phyloP scores from a whole-genome alignment of 176 grass and related monocot genomes.

The Tillandsia fasciculata region DNA sequence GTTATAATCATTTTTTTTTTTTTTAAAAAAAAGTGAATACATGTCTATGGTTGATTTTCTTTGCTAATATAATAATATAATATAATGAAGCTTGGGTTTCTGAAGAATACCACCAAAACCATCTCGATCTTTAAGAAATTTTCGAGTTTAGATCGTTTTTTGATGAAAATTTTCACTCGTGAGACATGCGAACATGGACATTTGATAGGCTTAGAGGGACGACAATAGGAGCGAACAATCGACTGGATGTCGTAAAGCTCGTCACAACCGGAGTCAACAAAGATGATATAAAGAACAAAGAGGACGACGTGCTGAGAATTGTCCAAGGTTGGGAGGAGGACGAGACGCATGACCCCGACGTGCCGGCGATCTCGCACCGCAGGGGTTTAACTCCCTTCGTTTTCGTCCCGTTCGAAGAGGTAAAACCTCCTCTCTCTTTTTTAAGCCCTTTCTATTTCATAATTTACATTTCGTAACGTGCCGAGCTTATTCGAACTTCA shows the following conservation, averaged over 20 bases:
- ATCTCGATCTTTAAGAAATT: no score
- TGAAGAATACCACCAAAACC: no score
- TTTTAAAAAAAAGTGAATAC: no score
- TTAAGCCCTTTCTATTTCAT: background rate
- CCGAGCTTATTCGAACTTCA: background rate
- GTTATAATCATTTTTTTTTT: no score
- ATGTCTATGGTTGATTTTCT: no score
- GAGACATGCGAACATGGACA: no score
- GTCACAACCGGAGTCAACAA: slow-evolving; percentile 80
- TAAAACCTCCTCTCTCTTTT: background rate
- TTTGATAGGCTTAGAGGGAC: slow-evolving; percentile 70
- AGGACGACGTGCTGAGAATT: slow-evolving; percentile 57
- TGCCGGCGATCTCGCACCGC: slow-evolving; percentile 75
- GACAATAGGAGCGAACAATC: slow-evolving; percentile 67
- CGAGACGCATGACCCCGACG: slow-evolving; percentile 86
- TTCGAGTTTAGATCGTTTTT: background rate
- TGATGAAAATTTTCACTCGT: background rate
- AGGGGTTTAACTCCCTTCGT: slow-evolving; percentile 82
- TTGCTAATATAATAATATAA: no score
- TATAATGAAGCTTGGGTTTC: no score
- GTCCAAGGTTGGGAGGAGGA: slow-evolving; percentile 77
- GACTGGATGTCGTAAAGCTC: slow-evolving; percentile 77
- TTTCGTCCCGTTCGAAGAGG: slow-evolving; percentile 94
- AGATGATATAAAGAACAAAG: slow-evolving; percentile 56
- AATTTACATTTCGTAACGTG: background rate